Base-by-base conservation (phyloP, 2,329 filamentous ascomycete genomes). In the Zasmidium cellare region DNA sequence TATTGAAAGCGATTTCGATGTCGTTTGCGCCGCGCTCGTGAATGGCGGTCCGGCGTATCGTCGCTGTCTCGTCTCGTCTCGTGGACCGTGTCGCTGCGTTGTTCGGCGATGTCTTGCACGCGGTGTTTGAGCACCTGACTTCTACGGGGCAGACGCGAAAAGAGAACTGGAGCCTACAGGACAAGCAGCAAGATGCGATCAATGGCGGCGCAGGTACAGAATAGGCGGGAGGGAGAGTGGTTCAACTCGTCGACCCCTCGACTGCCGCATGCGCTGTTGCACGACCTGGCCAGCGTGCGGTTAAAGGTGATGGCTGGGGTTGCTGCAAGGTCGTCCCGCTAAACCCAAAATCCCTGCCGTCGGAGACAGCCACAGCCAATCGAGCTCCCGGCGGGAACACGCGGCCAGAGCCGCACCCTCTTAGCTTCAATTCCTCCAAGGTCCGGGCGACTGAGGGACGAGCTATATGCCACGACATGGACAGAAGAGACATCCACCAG, bases 121-220 rank as follows among this genome's bases (percentile, higher is more conserved):
- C 18, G 46, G 31, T 52, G 50, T 45, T 20, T 45, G 46, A 49
- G 20, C 50, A 38, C 50, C 28, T 52, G 50, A 52, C 31, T 22
- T 52, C 14, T 16, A 19, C 35, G 31, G 19, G 19, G 46, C 25
- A 11, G 46, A 49, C 24, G 14, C n/a, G 31, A 52, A 44, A 20
- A 25, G 35, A 52, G 31, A 38, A 52, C 28, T 52, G 50, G n/a
- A 44, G 50, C 50, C 50, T 52, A 45, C 50, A 19, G 50, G 22
- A 49, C 18, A 16, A 41, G 38, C 28, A 52, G 16, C 19, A 28
- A 35, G 35, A 45, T 41, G 35, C 50, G 31, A 52, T 44, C n/a
- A 20, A 35, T 23, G 31, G 24, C 38, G 38, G 50, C 50, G 50
- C 50, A 52, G 50, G 50, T 52, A 52, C 50, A 12, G 50, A n/a